Evolutionary conservation across 257 asterid species (phyloP), one percentile per base, ranked within the genome.

Genomic region (Nicotiana obtusifolia): DNA sequence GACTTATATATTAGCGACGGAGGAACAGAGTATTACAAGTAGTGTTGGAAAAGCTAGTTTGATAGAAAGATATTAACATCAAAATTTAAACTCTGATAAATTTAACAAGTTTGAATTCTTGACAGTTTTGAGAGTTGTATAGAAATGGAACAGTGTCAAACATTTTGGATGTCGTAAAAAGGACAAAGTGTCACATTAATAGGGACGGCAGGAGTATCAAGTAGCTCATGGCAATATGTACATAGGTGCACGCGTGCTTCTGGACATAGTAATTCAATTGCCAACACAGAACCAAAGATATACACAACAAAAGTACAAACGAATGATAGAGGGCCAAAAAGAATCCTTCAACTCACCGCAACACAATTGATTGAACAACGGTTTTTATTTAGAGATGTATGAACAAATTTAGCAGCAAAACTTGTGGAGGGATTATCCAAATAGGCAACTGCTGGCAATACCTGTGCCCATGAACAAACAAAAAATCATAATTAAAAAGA

Each of bases 361-460:
- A 96, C 98, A 81, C 95, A 88, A 87, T 96, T 96, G 81, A 96
- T 94, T 59, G 99, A 89, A 90, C 98, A 94, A 44, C 98, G 91
- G 85, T 94, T 96, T 91, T 96, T 96, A 91, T 96, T 96, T 78
- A 94, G 86, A 78, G 99, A 96, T 69, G 98, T 94, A 88, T 96
- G 99, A 37, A 93, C 99, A 89, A 94, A 96, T 91, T 96, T 96
- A 52, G 97, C 91, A n/a, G 99, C 97, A 86, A 91, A 96, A 86
- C 98, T 92, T 67, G 97, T 94, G 80, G 99, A 96, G 44, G 99
- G 98, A 87, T 96, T 96, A 83, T 96, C 98, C 81, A 69, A 31
- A 87, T 94, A 92, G 76, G 93, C 97, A 68, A 86, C 92, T 82
- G 94, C 77, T 66, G 99, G 99, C 90, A 96, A 80, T 94, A 94